phyloP scores from a whole-genome alignment of 2,329 filamentous ascomycete species.

The Talaromyces piceae region DNA sequence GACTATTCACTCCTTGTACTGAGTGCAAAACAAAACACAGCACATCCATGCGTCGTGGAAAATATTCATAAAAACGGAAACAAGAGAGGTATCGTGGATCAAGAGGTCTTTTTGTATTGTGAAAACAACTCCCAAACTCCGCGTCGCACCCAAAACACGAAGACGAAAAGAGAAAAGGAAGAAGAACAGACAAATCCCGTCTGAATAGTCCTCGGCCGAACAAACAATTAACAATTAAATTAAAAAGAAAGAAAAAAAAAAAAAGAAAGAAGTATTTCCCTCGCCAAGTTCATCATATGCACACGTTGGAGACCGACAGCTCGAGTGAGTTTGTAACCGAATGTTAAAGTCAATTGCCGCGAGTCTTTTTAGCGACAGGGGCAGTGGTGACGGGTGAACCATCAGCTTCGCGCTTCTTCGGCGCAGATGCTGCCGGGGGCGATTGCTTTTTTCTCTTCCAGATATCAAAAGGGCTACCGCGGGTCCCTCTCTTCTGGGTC shows the following conservation, averaged over 20 bases:
- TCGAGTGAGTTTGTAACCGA: neutral
- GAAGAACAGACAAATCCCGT: too few relatives aligned
- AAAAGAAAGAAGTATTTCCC: neutral
- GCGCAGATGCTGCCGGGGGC: conserved; percentile 16
- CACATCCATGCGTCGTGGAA: neutral
- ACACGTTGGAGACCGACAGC: neutral
- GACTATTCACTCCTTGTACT: neutral
- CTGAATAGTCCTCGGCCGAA: neutral
- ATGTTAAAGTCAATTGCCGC: neutral
- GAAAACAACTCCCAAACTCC: neutral
- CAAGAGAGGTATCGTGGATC: neutral
- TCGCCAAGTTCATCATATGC: neutral
- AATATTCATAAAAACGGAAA: neutral
- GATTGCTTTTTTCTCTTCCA: conserved; percentile 34
- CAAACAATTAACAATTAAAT: neutral
- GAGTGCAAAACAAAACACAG: neutral
- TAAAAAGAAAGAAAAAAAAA: too few relatives aligned
- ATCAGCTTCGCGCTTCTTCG: conserved; percentile 31
- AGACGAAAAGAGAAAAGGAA: too few relatives aligned
- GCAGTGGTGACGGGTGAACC: conserved; percentile 19
- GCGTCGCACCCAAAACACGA: neutral
- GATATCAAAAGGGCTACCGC: conserved; percentile 33
- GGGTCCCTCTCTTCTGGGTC: conserved; percentile 21
- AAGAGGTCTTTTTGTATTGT: neutral
- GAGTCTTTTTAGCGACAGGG: conserved; percentile 24